Conservation (phyloP, 257 asterid species). For the Verbena officinalis region DNA sequence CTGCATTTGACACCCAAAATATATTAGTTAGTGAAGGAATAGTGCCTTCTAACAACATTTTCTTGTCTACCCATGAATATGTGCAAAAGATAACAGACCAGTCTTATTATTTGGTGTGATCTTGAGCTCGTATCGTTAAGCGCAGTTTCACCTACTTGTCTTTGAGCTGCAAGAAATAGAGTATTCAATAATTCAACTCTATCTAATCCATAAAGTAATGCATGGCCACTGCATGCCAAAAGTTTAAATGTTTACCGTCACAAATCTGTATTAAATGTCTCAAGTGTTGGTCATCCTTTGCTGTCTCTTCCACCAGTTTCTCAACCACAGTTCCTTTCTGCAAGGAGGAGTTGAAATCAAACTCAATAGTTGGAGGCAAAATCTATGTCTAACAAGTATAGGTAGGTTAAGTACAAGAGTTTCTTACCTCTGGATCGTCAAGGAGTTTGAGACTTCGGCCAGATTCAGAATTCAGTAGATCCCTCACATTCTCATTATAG, state of each 20-base stretch:
- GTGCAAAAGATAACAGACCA: slow-evolving; percentile 49
- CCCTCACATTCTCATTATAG: slow-evolving; percentile 91
- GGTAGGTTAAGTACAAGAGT: slow-evolving; percentile 15
- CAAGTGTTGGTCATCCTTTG: slow-evolving; percentile 75
- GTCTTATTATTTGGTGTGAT: slow-evolving; percentile 92
- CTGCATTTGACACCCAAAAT: slow-evolving; percentile 52
- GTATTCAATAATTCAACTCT: slow-evolving; percentile 19
- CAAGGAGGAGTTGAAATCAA: slow-evolving; percentile 24
- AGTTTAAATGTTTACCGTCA: slow-evolving; percentile 54
- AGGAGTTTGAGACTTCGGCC: slow-evolving; percentile 88
- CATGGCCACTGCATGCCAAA: slow-evolving; percentile 21
- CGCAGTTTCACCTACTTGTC: slow-evolving; percentile 97
- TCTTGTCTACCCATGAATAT: slow-evolving; percentile 4
- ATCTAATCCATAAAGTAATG: slow-evolving; percentile 12
- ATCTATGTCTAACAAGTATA: slow-evolving; percentile 2
- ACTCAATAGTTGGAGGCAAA: slow-evolving; percentile 15
- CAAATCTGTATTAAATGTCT: slow-evolving; percentile 72
- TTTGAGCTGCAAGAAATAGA: slow-evolving; percentile 67
- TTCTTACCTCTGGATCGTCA: slow-evolving; percentile 90
- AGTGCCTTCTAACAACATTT: slow-evolving; percentile 2
- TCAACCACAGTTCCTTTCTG: slow-evolving; percentile 95
- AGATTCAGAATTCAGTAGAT: slow-evolving; percentile 82
- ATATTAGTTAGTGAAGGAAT: slow-evolving; percentile 21
- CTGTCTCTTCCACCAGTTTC: slow-evolving; percentile 90
- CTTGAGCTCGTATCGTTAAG: slow-evolving; percentile 91